Percentiles rank a stretch among this genome's conserved stretches.
Conservation (phyloP, 805 yeast genomes). For the Starmerella ratchasimensis region DNA sequence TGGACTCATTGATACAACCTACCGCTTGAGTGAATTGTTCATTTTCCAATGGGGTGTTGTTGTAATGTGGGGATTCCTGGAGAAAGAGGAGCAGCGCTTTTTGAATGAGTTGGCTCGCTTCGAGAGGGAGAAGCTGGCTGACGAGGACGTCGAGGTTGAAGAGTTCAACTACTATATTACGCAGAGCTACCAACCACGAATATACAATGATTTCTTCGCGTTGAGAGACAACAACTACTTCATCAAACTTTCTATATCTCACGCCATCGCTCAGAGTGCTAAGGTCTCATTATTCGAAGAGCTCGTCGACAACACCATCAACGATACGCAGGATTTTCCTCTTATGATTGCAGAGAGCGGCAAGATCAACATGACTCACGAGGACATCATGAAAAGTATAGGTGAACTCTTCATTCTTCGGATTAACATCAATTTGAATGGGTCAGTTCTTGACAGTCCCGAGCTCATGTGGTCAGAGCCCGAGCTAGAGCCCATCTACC, state of each 20-base stretch:
- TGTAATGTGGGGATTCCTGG: slow-evolving; percentile 89
- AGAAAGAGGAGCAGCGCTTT: slow-evolving; percentile 70
- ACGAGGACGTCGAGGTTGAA: slow-evolving; percentile 85
- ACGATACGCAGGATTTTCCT: slow-evolving; percentile 93
- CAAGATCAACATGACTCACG: slow-evolving; percentile 85
- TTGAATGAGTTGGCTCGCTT: slow-evolving; percentile 75
- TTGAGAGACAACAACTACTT: slow-evolving; percentile 77
- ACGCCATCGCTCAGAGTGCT: slow-evolving; percentile 90
- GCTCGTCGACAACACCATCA: slow-evolving; percentile 89
- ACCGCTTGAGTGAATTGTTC: slow-evolving; percentile 76
- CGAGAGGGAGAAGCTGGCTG: slow-evolving; percentile 77
- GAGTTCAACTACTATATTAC: slow-evolving; percentile 93
- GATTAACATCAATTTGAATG: slow-evolving; percentile 33
- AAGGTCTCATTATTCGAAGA: slow-evolving; percentile 93
- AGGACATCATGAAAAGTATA: slow-evolving; percentile 91
- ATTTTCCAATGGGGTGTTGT: slow-evolving; percentile 95
- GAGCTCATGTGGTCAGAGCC: slow-evolving; percentile 99
- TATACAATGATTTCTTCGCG: slow-evolving; percentile 90
- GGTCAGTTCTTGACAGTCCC: slow-evolving; percentile 77
- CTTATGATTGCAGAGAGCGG: slow-evolving; percentile 91
- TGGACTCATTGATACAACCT: slow-evolving; percentile 85
- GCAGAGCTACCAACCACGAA: slow-evolving; percentile 85
- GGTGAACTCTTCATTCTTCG: slow-evolving; percentile 83
- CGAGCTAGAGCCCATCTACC: slow-evolving; percentile 91
- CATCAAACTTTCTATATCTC: slow-evolving; percentile 85